phyloP scores from a whole-genome alignment of 139 green algal genomes.

The Coelastrella sp. region DNA sequence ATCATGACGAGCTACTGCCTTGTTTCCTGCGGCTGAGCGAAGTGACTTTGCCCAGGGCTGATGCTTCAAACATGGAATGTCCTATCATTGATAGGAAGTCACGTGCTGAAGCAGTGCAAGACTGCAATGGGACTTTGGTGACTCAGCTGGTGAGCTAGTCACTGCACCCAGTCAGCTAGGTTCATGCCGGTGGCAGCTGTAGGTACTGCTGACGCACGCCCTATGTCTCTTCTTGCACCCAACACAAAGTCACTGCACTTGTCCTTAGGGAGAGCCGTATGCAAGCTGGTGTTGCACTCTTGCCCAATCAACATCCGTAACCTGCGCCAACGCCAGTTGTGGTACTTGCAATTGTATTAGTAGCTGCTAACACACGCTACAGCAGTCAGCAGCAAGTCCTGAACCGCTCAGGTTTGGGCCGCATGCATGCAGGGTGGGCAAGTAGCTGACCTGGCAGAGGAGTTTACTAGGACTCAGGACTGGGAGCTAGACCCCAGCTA shows the following conservation, averaged over 20 bases:
- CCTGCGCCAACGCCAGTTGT: not conserved
- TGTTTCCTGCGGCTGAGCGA: constrained; percentile 38
- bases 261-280: not conserved
- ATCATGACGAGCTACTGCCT: not conserved
- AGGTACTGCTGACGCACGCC: too few species aligned
- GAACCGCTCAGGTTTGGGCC: too few species aligned
- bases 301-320: too few species aligned
- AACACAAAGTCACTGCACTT: not conserved
- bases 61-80: not conserved
- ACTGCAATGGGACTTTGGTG: not conserved
- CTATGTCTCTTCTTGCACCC: not conserved
- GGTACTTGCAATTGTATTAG: not conserved
- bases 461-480: not conserved
- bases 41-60: not conserved
- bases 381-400: too few species aligned
- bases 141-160: not conserved
- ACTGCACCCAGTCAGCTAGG: not conserved
- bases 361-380: not conserved
- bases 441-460: not conserved
- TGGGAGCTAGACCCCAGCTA: not conserved
- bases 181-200: too few species aligned
- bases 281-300: not conserved
- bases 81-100: not conserved
- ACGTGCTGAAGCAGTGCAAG: not conserved
- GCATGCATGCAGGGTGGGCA: not conserved